phyloP scores from a whole-genome alignment of 2,329 filamentous ascomycete genomes.

The Onygenales sp. region DNA sequence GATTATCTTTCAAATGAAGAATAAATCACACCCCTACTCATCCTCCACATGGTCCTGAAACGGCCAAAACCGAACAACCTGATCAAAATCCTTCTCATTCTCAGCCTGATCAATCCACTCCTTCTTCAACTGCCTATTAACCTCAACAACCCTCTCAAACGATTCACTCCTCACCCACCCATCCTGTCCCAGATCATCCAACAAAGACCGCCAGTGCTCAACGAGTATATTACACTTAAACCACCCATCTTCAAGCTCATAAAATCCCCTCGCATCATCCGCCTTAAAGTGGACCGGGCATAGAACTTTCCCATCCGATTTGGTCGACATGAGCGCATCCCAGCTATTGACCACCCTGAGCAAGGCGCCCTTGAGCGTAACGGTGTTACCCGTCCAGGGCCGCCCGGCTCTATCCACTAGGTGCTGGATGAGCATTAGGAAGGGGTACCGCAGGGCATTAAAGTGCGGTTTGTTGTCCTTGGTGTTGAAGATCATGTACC shows the following conservation, averaged over 20 bases:
- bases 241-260: constrained; percentile 15
- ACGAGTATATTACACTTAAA: constrained; percentile 13
- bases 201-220: constrained; percentile 13
- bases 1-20: too few relatives aligned
- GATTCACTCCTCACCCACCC: constrained; percentile 11
- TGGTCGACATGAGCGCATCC: constrained; percentile 6
- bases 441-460: constrained; percentile 12
- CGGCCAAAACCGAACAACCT: constrained; percentile 8
- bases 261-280: constrained; percentile 7
- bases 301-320: neutral
- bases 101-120: constrained; percentile 5
- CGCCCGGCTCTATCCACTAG: constrained; percentile 15
- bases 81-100: constrained; percentile 7
- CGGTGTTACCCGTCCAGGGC: constrained; percentile 17
- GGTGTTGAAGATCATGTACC: constrained; percentile 17
- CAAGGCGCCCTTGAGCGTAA: constrained; percentile 15
- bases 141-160: constrained; percentile 1
- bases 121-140: constrained; percentile 5
- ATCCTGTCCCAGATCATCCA: constrained; percentile 13
- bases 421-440: constrained; percentile 13
- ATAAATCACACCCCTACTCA: constrained; percentile 11
- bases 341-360: constrained; percentile 11
- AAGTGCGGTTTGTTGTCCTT: constrained; percentile 16
- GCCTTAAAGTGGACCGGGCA: constrained; percentile 13
- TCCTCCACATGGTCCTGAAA: constrained; percentile 12